Conservation (phyloP, 2,329 filamentous ascomycete species). For the Cephalotrichum gorgonifer region DNA sequence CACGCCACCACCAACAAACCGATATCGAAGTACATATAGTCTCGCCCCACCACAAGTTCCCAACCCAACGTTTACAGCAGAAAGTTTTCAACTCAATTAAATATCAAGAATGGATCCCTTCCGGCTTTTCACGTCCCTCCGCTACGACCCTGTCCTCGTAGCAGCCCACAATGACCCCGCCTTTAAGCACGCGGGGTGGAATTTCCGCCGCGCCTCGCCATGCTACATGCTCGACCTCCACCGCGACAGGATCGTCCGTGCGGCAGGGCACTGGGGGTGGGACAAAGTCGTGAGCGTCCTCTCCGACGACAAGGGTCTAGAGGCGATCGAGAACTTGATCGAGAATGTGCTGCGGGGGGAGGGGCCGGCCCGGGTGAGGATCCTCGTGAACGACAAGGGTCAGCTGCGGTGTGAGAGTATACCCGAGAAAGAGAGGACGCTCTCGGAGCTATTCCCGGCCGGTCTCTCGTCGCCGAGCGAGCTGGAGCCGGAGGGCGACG, state of each 20-base stretch:
- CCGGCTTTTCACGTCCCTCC: conserved; percentile 58
- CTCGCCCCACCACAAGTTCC: neutral
- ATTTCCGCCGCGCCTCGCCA: conserved; percentile 40
- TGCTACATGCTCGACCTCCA: conserved; percentile 77
- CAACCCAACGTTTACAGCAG: neutral
- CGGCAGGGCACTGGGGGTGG: conserved; percentile 48
- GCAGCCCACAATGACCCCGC: conserved; percentile 25
- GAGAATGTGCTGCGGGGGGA: neutral
- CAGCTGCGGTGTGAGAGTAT: conserved; percentile 30
- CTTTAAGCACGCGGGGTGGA: conserved; percentile 37
- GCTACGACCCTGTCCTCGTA: conserved; percentile 54
- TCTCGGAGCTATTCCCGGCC: conserved; percentile 32
- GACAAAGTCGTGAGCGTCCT: conserved; percentile 30
- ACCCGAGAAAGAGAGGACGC: conserved; percentile 29
- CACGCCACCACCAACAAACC: neutral
- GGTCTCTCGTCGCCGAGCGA: conserved; percentile 25
- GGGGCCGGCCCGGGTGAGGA: conserved; percentile 29
- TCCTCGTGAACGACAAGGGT: conserved; percentile 42
- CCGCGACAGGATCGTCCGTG: conserved; percentile 63
- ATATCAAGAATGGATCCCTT: conserved; percentile 32
- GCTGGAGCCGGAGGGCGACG: conserved; percentile 9
- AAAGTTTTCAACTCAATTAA: neutral
- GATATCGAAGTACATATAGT: too few species aligned
- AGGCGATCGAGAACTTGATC: conserved; percentile 28
- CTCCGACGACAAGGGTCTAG: conserved; percentile 33